A percentile compares a stretch with the other conserved stretches of the same genome.
phyloP scores from a whole-genome alignment of 2,329 filamentous ascomycete species.

The Colletotrichum musae region DNA sequence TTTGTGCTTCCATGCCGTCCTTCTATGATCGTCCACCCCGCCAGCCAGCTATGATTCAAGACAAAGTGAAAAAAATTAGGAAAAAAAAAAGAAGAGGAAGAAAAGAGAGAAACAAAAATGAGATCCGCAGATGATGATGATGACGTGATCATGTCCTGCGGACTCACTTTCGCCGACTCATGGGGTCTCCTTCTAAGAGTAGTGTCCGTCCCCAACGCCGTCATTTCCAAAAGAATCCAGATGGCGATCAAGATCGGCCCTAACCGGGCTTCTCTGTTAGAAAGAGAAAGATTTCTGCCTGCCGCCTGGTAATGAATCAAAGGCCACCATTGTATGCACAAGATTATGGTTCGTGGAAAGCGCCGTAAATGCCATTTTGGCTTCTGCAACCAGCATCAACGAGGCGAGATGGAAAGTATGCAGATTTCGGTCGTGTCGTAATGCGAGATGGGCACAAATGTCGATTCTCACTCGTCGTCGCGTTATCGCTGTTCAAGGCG shows the following conservation, averaged over 20 bases:
- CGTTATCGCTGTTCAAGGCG: constrained; percentile 20
- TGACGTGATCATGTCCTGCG: constrained; percentile 26
- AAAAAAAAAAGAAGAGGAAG: constrained; percentile 25
- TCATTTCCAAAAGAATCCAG: constrained; percentile 39
- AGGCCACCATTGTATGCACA: constrained; percentile 37
- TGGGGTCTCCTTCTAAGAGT: constrained; percentile 39
- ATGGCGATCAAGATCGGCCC: constrained; percentile 27
- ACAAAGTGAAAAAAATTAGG: constrained; percentile 36
- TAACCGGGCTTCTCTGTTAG: constrained; percentile 1
- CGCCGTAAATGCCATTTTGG: constrained; percentile 25
- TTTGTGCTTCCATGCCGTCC: constrained; percentile 33
- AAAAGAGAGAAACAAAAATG: constrained; percentile 30
- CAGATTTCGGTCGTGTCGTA: constrained; percentile 15
- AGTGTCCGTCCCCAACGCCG: constrained; percentile 38
- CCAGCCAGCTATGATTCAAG: constrained; percentile 37
- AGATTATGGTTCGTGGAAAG: constrained; percentile 37
- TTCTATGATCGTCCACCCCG: constrained; percentile 38
- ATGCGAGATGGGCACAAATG: constrained; percentile 19
- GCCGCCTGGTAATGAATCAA: constrained; percentile 35
- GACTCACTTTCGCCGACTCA: constrained; percentile 33
- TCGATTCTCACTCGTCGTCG: constrained; percentile 7
- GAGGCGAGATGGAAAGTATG: constrained; percentile 15
- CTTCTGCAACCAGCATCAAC: constrained; percentile 21
- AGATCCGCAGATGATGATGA: constrained; percentile 40
- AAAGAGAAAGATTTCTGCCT: constrained; percentile 26